Base-by-base conservation (phyloP, 2,329 filamentous ascomycete genomes). In the Emericellopsis cladophorae region DNA sequence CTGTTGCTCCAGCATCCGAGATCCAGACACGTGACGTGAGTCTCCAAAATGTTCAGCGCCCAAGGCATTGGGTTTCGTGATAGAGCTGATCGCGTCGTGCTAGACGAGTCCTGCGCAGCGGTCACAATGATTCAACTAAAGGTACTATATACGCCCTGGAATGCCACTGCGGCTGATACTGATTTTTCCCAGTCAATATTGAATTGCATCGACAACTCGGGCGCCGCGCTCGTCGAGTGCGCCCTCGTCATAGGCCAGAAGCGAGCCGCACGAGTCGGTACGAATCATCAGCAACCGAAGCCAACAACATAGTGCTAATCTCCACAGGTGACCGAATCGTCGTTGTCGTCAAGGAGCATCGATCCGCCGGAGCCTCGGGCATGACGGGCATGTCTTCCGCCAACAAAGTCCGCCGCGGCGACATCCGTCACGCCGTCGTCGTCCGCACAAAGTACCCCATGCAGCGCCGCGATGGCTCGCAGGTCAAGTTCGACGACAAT, bases 191-290 rank as follows among this genome's bases (percentile, higher is more conserved):
- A 95, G 92, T 84, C 89, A 60, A 87, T 98, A 78, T 77, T 98
- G 55, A 95, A 92, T 68, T 96, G 92, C 81, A 96, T 98, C 78
- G 92, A 98, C 81, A 98, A 95, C 72, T 96, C 92, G 49, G 92
- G 92, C 60, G 92, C 92, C 52, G 89, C 92, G 54, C 74, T 98
- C 51, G 92, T 96, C 66, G 92, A 98, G 70, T 98, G 92, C 68
- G 85, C 84, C 60, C 83, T 90, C 60, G 84, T 96, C 47, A 71
- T 98, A 55, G 86, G 86, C 57, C 92, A 90, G 68, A 94, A 95
- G 69, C 72, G 79, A 51, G 78, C 81, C 55, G 92, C 90, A 45
- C 82, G 81, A 56, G 89, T 98, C 56, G 92, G 89, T 95, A 74
- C 54, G 73, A 49, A 31, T 36, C 37, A 9, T 12, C 32, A 14